Base-by-base conservation (phyloP, 164 flowering plant genomes). In the Taxillus chinensis region DNA sequence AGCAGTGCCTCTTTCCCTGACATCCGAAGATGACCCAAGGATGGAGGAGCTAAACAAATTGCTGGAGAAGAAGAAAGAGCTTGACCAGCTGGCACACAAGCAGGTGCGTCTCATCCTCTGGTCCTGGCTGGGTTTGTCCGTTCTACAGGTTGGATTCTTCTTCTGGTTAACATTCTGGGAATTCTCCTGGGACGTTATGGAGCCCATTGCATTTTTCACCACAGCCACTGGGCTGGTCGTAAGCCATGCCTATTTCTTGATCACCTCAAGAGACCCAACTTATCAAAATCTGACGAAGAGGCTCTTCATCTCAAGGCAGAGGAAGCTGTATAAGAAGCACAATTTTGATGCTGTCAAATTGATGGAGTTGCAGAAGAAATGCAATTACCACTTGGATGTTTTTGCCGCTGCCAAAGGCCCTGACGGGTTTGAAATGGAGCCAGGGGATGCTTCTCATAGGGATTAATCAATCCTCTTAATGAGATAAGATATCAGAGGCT, bases 151-250 rank as follows among this genome's bases (percentile, higher is more conserved):
- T 7, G 86, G 90, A 12, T 83, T 86, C 40, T 89, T 91, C 70
- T 91, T 91, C 71, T 80, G 96, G 41, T 78, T 91, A 3, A 89
- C 98, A 12, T 91, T 85, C 70, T 87, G 96, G 96, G 98, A 91
- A 57, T 89, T 91, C 71, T 91, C 96, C 2, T 91, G 98, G 98
- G 98, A 91, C 66, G 92, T 91, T 1, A 89, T 89, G 98, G 98
- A 91, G 67, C 98, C 96, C 2, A 76, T 91, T 66, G 87, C 95
- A 54, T 89, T 89, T 69, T 91, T 89, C 69, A 64, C 82, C 38
- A 91, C 96, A 10, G 60, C 90, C 4, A 64, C 84, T 38, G 86
- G 96, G 38, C 58, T 89, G 12, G 77, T 85, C 48, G 55, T 86
- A 4, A 90, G 98, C 38, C 86, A 89, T 68, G 92, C 85, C 40